Evolutionary conservation across 805 yeast species (phyloP).

Genomic region (Ogataea siamensis): DNA sequence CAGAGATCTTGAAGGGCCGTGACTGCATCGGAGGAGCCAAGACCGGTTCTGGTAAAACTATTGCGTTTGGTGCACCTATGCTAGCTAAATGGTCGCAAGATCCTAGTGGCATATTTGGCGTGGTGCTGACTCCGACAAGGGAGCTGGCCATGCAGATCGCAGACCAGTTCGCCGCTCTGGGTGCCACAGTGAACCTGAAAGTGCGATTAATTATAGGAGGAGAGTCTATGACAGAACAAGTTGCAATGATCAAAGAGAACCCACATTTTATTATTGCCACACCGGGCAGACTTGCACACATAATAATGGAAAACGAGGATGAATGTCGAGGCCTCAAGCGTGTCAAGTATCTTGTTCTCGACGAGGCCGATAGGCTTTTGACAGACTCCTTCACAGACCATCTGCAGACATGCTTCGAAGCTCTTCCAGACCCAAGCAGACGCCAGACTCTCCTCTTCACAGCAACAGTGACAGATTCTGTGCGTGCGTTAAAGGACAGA

Average conservation of each 20-base stretch:
- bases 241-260: conserved; percentile 70
- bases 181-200: conserved; percentile 82
- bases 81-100: conserved; percentile 91
- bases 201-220: conserved; percentile 93
- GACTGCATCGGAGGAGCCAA: conserved; percentile 98
- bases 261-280: conserved; percentile 97
- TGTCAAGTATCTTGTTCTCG: conserved; percentile 79
- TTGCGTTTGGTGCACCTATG: conserved; percentile 98
- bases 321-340: conserved; percentile 75
- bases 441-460: conserved; percentile 92
- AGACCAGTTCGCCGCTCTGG: conserved; percentile 92
- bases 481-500: conserved; percentile 69
- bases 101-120: conserved; percentile 89
- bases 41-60: conserved; percentile 97
- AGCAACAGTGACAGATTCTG: conserved; percentile 94
- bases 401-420: conserved; percentile 65
- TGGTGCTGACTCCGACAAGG: conserved; percentile 87
- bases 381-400: conserved; percentile 83
- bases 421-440: conserved; percentile 64
- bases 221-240: conserved; percentile 87
- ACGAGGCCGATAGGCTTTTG: conserved; percentile 92
- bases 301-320: conserved; percentile 84
- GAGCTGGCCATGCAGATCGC: conserved; percentile 96
- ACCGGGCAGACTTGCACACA: conserved; percentile 94
- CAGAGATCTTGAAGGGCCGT: conserved; percentile 74